phyloP scores from a whole-genome alignment of 2,329 filamentous ascomycete genomes.

The Hortaea sp. region DNA sequence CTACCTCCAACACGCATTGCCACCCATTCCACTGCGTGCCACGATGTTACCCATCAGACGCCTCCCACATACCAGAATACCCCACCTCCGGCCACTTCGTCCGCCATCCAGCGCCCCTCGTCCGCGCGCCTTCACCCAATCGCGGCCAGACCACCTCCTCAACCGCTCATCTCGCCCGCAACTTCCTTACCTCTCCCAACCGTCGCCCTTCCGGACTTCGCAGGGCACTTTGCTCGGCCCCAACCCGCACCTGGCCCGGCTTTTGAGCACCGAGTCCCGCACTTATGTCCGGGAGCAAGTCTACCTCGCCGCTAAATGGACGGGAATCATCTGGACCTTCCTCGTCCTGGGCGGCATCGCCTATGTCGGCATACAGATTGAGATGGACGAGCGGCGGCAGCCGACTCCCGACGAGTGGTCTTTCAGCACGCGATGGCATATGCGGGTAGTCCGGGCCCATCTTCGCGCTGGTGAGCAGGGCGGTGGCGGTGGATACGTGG shows the following conservation, averaged over 20 bases:
- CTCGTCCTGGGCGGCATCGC: slow-evolving; percentile 50
- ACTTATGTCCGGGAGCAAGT: slow-evolving; percentile 62
- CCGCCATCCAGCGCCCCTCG: slow-evolving; percentile 4
- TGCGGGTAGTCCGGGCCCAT: slow-evolving; percentile 46
- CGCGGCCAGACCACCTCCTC: slow-evolving; percentile 32
- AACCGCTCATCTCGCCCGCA: slow-evolving; percentile 48
- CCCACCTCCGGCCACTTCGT: slow-evolving; percentile 5
- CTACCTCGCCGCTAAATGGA: slow-evolving; percentile 59
- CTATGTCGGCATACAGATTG: slow-evolving; percentile 59
- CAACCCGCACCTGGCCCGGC: slow-evolving; percentile 44
- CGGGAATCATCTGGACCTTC: slow-evolving; percentile 54
- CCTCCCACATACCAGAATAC: slow-evolving; percentile 3
- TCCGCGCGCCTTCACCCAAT: slow-evolving; percentile 48
- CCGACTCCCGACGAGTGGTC: slow-evolving; percentile 79
- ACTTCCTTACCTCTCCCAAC: slow-evolving; percentile 54
- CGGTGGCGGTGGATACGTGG: slow-evolving; percentile 48
- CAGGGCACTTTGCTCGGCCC: slow-evolving; percentile 11
- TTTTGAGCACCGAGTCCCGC: slow-evolving; percentile 70
- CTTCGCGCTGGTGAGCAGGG: slow-evolving; percentile 39
- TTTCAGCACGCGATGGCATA: slow-evolving; percentile 56
- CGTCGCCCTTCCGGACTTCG: slow-evolving; percentile 24
- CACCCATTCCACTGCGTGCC: no score
- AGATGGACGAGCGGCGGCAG: slow-evolving; percentile 62
- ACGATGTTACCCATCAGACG: not conserved
- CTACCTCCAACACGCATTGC: no score